phyloP scores from a whole-genome alignment of 495 filamentous ascomycete species.

The Penicillium silybi region DNA sequence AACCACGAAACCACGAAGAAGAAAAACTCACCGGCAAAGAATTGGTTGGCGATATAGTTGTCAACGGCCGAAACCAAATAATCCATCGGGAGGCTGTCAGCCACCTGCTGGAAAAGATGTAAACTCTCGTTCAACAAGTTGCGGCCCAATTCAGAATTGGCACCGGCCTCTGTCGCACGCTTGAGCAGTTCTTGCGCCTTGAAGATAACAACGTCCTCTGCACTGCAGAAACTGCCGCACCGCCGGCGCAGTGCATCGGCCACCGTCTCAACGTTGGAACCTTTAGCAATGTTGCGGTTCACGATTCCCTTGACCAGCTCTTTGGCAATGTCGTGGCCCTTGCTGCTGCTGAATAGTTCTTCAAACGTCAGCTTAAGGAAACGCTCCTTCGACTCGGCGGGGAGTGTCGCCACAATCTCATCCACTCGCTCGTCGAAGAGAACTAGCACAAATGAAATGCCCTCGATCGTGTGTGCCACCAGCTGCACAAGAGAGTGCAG shows the following conservation, averaged over 20 bases:
- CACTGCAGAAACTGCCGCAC: conserved; percentile 94
- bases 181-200: conserved; percentile 95
- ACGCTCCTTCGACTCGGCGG: conserved; percentile 60
- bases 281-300: conserved; percentile 91
- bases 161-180: conserved; percentile 71
- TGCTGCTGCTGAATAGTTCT: conserved; percentile 69
- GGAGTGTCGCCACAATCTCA: conserved; percentile 80
- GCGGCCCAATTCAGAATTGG: conserved; percentile 72
- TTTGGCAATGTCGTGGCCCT: conserved; percentile 89
- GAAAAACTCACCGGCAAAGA: conserved; percentile 65
- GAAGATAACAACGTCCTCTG: conserved; percentile 95
- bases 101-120: conserved; percentile 82
- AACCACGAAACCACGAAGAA: background rate
- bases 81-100: conserved; percentile 70
- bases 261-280: conserved; percentile 94
- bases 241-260: conserved; percentile 85
- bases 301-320: conserved; percentile 97
- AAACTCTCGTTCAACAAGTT: conserved; percentile 84
- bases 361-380: conserved; percentile 79
- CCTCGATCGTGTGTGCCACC: conserved; percentile 83
- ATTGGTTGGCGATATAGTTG: conserved; percentile 73
- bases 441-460: conserved; percentile 90
- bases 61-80: conserved; percentile 73
- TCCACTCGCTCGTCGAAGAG: conserved; percentile 88
- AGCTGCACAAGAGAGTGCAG: conserved; percentile 78